Base-by-base conservation (phyloP, 2,329 filamentous ascomycete genomes). In the Fusarium tanahbumbuense region DNA sequence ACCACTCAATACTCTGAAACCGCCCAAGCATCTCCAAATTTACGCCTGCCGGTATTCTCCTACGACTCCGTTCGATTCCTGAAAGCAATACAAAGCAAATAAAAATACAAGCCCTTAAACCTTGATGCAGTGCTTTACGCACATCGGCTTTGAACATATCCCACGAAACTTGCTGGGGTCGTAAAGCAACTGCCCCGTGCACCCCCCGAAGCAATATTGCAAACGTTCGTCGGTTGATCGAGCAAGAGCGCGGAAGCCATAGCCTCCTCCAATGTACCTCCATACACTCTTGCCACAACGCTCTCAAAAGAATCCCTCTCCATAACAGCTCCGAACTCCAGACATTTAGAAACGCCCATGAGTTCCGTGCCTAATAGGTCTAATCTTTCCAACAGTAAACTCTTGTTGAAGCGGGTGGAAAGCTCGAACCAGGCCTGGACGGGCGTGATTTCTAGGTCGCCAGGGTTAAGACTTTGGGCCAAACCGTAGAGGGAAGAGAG, bases 381-480 rank as follows among this genome's bases (percentile, higher is more conserved):
- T 42, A 86, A 70, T 37, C 79, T 73, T 23, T 71, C 72, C 54
- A 84, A 73, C n/a, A 85, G 76, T 18, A 78, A 56, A 13, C 69
- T 78, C n/a, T 77, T 67, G 23, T 82, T 81, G 68, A 83, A 86
- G 40, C 78, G 73, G 6, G 67, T 74, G 25, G 80, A 81, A 27
- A 87, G 80, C 78, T 87, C 85, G 73, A 87, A 87, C 85, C 85
- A 87, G 3, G 82, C 84, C 76, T 87, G 85, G 27, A 87, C 82
- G 18, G 85, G 85, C 28, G 85, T 82, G 41, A 87, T 73, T 73
- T 87, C 85, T 20, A 75, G 57, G 52, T 75, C 72, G 28, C 80
- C 78, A 6, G 80, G 78, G 73, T 82, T 84, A 25, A 87, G 78
- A 44, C 81, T 80, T 52, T 76, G 73, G 3, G 85, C 84, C 4